Evolutionary conservation across 345 rosid species (phyloP).

Genomic region (Moricandia moricandioides): DNA sequence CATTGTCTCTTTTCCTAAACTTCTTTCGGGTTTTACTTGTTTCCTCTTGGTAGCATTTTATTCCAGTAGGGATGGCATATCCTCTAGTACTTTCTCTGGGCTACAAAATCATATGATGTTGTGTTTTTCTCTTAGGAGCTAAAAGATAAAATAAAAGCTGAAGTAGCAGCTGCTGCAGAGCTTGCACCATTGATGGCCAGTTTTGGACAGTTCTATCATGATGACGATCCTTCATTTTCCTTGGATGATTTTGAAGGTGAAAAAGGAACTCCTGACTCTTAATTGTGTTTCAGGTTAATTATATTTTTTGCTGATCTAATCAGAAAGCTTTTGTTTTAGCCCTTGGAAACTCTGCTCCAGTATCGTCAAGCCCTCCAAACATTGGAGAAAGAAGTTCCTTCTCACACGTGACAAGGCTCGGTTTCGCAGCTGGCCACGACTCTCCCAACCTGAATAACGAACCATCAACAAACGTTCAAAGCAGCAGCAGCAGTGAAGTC

Average conservation of each 20-base stretch:
- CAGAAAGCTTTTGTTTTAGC: constrained; percentile 40
- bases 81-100: neutral
- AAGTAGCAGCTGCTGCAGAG: constrained; percentile 55
- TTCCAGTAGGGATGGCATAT: neutral
- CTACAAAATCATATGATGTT: constrained; percentile 16
- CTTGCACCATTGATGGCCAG: constrained; percentile 45
- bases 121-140: constrained; percentile 50
- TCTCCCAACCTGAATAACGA: constrained; percentile 75
- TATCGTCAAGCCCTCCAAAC: constrained; percentile 67
- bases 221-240: constrained; percentile 57
- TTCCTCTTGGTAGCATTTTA: neutral
- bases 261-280: neutral
- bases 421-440: constrained; percentile 89
- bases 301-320: neutral
- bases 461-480: constrained; percentile 41
- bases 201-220: constrained; percentile 41
- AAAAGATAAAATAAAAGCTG: constrained; percentile 78
- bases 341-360: constrained; percentile 55
- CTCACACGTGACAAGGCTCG: constrained; percentile 81
- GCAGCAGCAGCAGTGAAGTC: constrained; percentile 31
- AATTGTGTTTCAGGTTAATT: neutral
- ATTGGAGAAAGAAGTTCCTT: constrained; percentile 66
- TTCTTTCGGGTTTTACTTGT: neutral
- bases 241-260: constrained; percentile 91
- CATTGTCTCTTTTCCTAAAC: neutral